Percentiles rank a stretch among this genome's conserved stretches.
Evolutionary conservation across 129 eudicot genomes (phyloP).

Genomic region (Chrysanthemum seticuspe): DNA sequence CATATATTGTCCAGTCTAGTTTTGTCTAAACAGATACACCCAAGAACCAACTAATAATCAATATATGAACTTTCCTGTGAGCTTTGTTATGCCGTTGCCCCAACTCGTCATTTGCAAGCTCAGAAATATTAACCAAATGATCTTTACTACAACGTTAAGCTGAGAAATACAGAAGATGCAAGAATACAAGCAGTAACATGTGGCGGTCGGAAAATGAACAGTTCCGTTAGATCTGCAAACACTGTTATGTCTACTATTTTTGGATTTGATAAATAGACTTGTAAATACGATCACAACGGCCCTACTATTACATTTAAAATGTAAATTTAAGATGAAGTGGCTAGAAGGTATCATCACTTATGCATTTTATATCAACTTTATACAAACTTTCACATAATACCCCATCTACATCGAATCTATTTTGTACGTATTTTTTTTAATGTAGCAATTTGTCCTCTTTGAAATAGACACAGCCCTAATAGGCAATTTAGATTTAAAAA

Average conservation of each 20-base stretch:
- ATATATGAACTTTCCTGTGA: constrained; percentile 46
- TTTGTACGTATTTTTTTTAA: too few relatives aligned
- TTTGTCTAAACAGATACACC: neutral
- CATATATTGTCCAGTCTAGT: neutral
- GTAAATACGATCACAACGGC: neutral
- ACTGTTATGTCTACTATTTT: too few relatives aligned
- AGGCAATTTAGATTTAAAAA: too few relatives aligned
- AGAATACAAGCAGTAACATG: neutral
- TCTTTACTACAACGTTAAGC: neutral
- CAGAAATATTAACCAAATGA: constrained; percentile 20
- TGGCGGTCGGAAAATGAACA: too few relatives aligned
- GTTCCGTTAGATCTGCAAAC: too few relatives aligned
- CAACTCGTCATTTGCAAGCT: constrained; percentile 44
- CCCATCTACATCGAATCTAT: too few relatives aligned
- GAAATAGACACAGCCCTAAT: too few relatives aligned
- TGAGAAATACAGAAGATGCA: neutral
- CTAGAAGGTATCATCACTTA: too few relatives aligned
- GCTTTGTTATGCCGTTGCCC: constrained; percentile 62
- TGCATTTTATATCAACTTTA: too few relatives aligned
- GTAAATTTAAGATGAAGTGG: too few relatives aligned
- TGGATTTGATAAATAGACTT: neutral
- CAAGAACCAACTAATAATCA: neutral
- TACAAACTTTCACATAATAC: too few relatives aligned
- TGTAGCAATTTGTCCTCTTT: too few relatives aligned
- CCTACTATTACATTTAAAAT: neutral